A percentile compares a stretch with the other conserved stretches of the same genome.
Conservation (phyloP, 441 rosid species). For the Flueggea neowawraea region DNA sequence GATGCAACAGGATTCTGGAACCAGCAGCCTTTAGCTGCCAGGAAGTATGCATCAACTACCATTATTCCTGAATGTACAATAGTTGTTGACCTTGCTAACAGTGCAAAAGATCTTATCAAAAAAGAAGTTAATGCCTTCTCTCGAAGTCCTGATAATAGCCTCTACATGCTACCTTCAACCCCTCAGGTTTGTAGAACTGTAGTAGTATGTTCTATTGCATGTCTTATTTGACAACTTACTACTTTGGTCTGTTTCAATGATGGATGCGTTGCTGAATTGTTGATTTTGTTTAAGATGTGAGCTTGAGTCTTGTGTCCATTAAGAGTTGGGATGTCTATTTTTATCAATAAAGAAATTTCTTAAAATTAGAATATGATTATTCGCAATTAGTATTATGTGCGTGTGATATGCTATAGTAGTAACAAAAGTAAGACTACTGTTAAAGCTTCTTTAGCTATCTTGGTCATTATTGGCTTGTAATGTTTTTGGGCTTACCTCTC, state of each 20-base stretch:
- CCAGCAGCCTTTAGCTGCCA: slow-evolving; percentile 79
- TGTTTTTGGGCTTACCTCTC: background rate
- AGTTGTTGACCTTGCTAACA: slow-evolving; percentile 69
- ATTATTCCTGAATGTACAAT: slow-evolving; percentile 80
- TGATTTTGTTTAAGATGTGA: no score
- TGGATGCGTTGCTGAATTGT: background rate
- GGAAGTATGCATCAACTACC: slow-evolving; percentile 77
- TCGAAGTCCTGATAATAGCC: slow-evolving; percentile 82
- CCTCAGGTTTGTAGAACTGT: slow-evolving; percentile 68
- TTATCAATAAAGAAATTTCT: no score
- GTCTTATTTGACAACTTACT: slow-evolving; percentile 10
- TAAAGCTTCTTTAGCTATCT: background rate
- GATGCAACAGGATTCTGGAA: slow-evolving; percentile 90
- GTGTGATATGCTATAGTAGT: no score
- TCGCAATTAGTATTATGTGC: no score
- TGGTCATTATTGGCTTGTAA: background rate
- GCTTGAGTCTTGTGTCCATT: no score
- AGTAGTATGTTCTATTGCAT: background rate
- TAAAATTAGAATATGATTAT: no score
- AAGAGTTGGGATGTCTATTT: no score
- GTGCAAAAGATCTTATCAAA: slow-evolving; percentile 77
- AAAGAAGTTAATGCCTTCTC: slow-evolving; percentile 86
- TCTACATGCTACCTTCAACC: slow-evolving; percentile 92
- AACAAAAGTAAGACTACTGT: background rate
- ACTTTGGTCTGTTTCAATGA: background rate